Percentiles rank a stretch among this genome's conserved stretches.
Evolutionary conservation across 805 yeast species (phyloP).

Genomic region (Pachysolen tannophilus): DNA sequence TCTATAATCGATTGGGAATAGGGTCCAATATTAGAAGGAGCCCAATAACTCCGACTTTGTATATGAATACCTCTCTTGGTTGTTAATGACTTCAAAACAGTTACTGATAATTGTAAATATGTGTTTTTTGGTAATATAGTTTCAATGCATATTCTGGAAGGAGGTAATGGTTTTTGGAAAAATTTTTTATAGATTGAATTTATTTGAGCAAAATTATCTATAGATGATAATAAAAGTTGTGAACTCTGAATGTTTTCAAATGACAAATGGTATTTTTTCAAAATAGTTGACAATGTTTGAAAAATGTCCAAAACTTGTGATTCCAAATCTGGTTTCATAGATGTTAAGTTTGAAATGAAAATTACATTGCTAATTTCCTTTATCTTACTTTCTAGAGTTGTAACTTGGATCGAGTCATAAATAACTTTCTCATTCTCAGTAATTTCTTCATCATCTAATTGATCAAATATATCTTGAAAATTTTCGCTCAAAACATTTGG

Average conservation of each 20-base stretch:
- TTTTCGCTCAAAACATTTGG: conserved; percentile 4
- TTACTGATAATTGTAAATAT: conserved; percentile 53
- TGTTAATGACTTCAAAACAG: conserved; percentile 27
- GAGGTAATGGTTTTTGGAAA: conserved; percentile 65
- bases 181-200: conserved; percentile 51
- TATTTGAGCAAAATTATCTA: conserved; percentile 54
- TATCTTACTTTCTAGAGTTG: conserved; percentile 13
- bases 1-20: conserved; percentile 78
- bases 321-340: conserved; percentile 20
- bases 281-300: conserved; percentile 25
- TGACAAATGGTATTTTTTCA: conserved; percentile 23
- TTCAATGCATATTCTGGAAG: conserved; percentile 81
- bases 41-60: conserved; percentile 94
- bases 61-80: conserved; percentile 73
- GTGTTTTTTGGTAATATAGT: conserved; percentile 34
- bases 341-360: conserved; percentile 36
- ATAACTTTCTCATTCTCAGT: neutral
- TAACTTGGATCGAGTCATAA: too few species aligned
- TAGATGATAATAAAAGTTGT: conserved; percentile 52
- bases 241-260: conserved; percentile 49
- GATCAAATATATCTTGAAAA: conserved; percentile 1
- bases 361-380: conserved; percentile 21
- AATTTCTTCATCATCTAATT: neutral
- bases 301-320: conserved; percentile 46
- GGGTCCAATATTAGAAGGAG: conserved; percentile 97